Base-by-base conservation (phyloP, 2,329 filamentous ascomycete genomes). In the Knufia fluminis region DNA sequence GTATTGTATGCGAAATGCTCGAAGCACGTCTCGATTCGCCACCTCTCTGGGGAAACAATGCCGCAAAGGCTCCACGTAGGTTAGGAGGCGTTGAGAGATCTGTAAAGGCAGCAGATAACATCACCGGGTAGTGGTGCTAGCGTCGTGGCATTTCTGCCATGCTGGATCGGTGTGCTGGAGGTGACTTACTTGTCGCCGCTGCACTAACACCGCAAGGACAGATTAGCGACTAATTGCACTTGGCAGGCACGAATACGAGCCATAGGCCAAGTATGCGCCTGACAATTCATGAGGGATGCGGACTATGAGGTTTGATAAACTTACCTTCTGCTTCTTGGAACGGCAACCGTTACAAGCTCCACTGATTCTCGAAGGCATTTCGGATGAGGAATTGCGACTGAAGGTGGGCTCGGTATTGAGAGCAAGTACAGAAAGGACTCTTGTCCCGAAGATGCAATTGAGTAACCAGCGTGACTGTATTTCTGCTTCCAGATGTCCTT, bases 321-420 rank as follows among this genome's bases (percentile, higher is more conserved):
- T 22, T 52, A 69, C 68, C 62, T 69, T 71, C 50, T 71, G 68
- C 54, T 70, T 71, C 33, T 66, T 63, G 3, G 62, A 60, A 6
- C 68, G 64, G 53, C 68, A 70, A 1, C 65, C 60, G 52, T 68
- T 68, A 50, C 68, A 71, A 3, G 68, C 67, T 1, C 62, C 62
- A 16, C 66, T 68, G 36, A 68, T 68, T 7, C 68, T 62, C 9
- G 63, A 62, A 14, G 57, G 58, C 56, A 58, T 64, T 50, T 58
- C 66, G 47, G 14, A 16, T 2, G 26, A 6, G 26, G 26, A 6
- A 28, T 6, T 28, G 26, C 6, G 12, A 12, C 6, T 28, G 6
- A 28, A 31, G 22, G 28, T n/a, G 12, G n/a, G 10, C 22, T 8
- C 32, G n/a, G n/a, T n/a, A n/a, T n/a, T n/a, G n/a, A n/a, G n/a